phyloP scores from a whole-genome alignment of 805 yeast genomes.

The Yamadazyma nakazawae region DNA sequence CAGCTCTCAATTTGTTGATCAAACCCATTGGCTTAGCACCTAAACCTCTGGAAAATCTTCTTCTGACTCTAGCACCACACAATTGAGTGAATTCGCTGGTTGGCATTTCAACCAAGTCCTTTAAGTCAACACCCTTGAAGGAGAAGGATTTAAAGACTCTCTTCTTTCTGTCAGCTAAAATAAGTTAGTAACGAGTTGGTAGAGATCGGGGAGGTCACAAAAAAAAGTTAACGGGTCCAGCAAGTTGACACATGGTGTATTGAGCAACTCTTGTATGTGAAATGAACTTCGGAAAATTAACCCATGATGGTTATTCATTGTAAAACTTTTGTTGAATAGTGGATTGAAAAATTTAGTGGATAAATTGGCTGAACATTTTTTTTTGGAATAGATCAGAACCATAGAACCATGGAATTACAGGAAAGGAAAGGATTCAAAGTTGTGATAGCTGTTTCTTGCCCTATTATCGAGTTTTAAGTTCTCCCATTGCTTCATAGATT shows the following conservation, averaged over 20 bases:
- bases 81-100: slow-evolving; percentile 96
- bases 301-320: too few relatives aligned
- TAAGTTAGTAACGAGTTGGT: slow-evolving; percentile 30
- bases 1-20: slow-evolving; percentile 96
- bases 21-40: slow-evolving; percentile 93
- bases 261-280: too few relatives aligned
- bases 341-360: too few relatives aligned
- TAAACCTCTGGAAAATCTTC: slow-evolving; percentile 98
- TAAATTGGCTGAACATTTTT: background rate
- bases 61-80: slow-evolving; percentile 98
- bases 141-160: slow-evolving; percentile 95
- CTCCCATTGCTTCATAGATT: slow-evolving; percentile 3
- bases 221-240: too few relatives aligned
- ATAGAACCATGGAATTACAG: background rate
- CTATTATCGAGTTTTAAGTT: background rate
- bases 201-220: background rate
- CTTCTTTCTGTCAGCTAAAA: slow-evolving; percentile 76
- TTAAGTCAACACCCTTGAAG: slow-evolving; percentile 98
- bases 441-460: background rate
- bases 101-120: slow-evolving; percentile 87
- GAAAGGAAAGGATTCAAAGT: background rate
- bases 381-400: background rate
- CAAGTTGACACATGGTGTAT: too few relatives aligned
- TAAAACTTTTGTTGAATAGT: too few relatives aligned
- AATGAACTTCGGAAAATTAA: too few relatives aligned